These are phyloP conservation scores for Chlamydomonas reinhardtii DNA, from an alignment of 163 green algal genomes.

Conservation along the genomic window DNA sequence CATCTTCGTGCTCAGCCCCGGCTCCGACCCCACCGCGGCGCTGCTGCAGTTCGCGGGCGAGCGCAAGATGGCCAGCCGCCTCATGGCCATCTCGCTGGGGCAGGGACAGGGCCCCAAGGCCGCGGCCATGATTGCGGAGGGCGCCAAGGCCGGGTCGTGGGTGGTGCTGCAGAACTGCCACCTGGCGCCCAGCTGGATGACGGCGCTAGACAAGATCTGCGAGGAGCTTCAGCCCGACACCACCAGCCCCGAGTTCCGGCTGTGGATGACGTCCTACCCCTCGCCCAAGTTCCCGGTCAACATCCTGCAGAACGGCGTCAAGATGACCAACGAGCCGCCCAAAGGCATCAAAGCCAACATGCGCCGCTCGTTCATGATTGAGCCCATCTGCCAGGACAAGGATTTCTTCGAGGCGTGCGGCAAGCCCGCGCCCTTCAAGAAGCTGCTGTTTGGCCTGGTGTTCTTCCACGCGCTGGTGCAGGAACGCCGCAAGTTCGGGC, in stretches of 20 bases:
- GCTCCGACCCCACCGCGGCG: slow-evolving; percentile 83
- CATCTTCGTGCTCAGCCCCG: slow-evolving; percentile 86
- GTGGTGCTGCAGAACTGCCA: slow-evolving; percentile 83
- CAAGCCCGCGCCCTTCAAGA: slow-evolving; percentile 78
- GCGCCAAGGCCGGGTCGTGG: slow-evolving; percentile 69
- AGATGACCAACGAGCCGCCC: slow-evolving; percentile 88
- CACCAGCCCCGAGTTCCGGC: slow-evolving; percentile 77
- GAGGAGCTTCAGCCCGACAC: slow-evolving; percentile 75
- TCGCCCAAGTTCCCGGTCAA: slow-evolving; percentile 83
- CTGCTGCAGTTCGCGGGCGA: slow-evolving; percentile 76
- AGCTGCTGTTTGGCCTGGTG: slow-evolving; percentile 79
- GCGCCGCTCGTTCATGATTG: slow-evolving; percentile 75
- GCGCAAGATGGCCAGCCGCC: slow-evolving; percentile 70
- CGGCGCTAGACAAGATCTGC: slow-evolving; percentile 82
- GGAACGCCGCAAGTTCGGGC: slow-evolving; percentile 88
- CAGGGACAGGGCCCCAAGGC: slow-evolving; percentile 85
- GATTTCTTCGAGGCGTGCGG: slow-evolving; percentile 82
- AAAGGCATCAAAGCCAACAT: slow-evolving; percentile 85
- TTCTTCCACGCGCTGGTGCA: slow-evolving; percentile 88
- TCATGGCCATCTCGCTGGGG: slow-evolving; percentile 79
- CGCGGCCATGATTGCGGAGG: slow-evolving; percentile 83
- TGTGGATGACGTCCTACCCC: slow-evolving; percentile 87
- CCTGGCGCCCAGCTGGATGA: slow-evolving; percentile 76
- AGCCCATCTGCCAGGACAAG: slow-evolving; percentile 74
- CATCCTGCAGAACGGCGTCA: slow-evolving; percentile 85